Evolutionary conservation across 1,139 yeast species (phyloP), one percentile per base, ranked within the genome.

Genomic region (Yamadazyma atmosphaerica): DNA sequence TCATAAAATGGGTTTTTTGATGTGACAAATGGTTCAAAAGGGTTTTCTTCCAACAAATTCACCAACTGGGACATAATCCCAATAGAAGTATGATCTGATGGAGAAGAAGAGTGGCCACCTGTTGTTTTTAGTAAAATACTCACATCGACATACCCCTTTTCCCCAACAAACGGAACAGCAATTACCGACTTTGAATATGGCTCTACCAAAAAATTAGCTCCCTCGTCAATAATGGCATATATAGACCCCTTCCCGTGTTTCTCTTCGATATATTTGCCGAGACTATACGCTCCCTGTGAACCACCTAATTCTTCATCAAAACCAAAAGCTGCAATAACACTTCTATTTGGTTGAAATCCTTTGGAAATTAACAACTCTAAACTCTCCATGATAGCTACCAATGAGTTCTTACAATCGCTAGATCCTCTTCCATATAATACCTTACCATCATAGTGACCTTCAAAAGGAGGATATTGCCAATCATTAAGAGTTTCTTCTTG

Each of bases 161-260:
- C 77, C 6, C 70, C 68, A 3, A 73, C 65, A 6, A 69, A 70
- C 1, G 86, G 82, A 28, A 75, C 51, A 2, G 84, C 84, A 21
- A 21, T 21, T 21, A 21, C 23, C 9, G 23, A 21, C 23, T 21
- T 21, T 21, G 23, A 21, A 21, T 21, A 21, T 21, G 23, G 23
- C 23, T 21, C 23, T 21, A 21, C 23, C 10, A 21, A 21, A 45
- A 78, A 60, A 51, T 61, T 63, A 34, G 64, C 53, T 8, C 74
- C 77, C 53, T 71, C 77, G 48, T 71, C 77, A 39, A 68, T 50
- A 13, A 71, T 52, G 14, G 68, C 65, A 40, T 60, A 58, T 24
- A 71, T 43, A 1, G 74, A 68, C 29, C 69, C 56, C 5, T 48
- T 42, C 3, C 77, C 77, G 43, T 59, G 67, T 22, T 52, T 41